Evolutionary conservation across 139 green algal genomes (phyloP), one percentile per base, ranked within the genome.

Genomic region (Chlamydomonas sp.): DNA sequence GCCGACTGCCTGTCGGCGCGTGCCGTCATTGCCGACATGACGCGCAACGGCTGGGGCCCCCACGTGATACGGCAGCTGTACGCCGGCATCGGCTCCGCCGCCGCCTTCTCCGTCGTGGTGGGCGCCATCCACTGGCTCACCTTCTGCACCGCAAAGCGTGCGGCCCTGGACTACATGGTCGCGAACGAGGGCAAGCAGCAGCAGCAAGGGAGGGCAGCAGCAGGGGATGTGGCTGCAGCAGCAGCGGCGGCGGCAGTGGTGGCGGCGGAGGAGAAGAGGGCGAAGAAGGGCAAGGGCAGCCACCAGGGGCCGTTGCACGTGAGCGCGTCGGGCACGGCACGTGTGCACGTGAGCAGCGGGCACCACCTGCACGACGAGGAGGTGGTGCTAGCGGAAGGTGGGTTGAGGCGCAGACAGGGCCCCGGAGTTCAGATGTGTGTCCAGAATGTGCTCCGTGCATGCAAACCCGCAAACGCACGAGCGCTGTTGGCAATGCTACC

Each of bases 81-180:
- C 80, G 72, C 83, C 5, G 90, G 90, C 78, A 57, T 91, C 0
- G 72, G 72, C 18, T 68, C 20, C 59, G 86, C 93, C 12, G 89
- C 93, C 0, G 20, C 92, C 4, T 94, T 89, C 75, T 94, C 90
- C 0, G 83, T 95, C 0, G 79, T 92, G 16, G 93, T 97, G 3
- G 95, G 94, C 12, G 90, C 89, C 6, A 79, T 96, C 18, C 94
- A 96, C 87, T 94, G 83, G 63, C 80, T 90, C 14, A 89, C 73
- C 68, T 91, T 89, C 78, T 87, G 86, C 57, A 62, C 88, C 8
- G 82, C 78, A 17, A 90, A 90, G 80, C 86, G 86, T 14, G 77
- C 77, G 1, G 69, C 82, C 10, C 59, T 89, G 64, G 71, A 84
- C 58, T 31, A 73, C 14, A 83, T 89, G 76, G 49, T 71, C 5